Percentiles rank a stretch among this genome's conserved stretches.
These are phyloP conservation scores for Biscutella laevigata DNA, from an alignment of 441 rosid genomes.

Conservation along the genomic window DNA sequence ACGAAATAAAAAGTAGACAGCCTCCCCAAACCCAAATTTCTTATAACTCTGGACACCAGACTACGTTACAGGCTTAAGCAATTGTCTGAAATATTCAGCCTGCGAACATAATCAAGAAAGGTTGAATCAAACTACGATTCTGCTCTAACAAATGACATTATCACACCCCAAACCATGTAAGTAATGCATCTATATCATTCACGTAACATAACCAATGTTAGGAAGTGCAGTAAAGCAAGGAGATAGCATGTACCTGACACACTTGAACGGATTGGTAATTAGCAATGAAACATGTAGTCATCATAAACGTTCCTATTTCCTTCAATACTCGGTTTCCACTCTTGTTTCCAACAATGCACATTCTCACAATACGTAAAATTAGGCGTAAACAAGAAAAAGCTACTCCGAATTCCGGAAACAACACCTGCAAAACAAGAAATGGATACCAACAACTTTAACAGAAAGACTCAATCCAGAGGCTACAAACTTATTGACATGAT, in stretches of 20 bases:
- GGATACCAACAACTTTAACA: not conserved
- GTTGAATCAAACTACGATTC: not conserved
- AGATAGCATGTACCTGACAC: constrained; percentile 58
- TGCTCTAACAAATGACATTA: not conserved
- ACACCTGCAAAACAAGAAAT: constrained; percentile 29
- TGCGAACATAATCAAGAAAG: constrained; percentile 27
- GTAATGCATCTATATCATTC: not conserved
- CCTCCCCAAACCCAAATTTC: constrained; percentile 33
- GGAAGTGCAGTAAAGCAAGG: not conserved
- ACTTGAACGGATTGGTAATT: constrained; percentile 70
- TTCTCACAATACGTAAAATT: constrained; percentile 47
- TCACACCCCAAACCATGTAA: not conserved
- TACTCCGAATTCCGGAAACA: constrained; percentile 14
- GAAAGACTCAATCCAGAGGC: not conserved
- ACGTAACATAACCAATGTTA: not conserved
- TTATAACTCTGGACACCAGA: constrained; percentile 31
- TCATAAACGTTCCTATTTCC: constrained; percentile 69
- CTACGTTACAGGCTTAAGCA: constrained; percentile 98
- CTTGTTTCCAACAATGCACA: constrained; percentile 62
- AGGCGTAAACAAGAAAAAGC: constrained; percentile 11
- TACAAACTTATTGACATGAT: not conserved
- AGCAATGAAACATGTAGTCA: constrained; percentile 60
- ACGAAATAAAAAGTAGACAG: constrained; percentile 36
- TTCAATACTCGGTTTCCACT: constrained; percentile 68
- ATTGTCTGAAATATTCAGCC: constrained; percentile 96